Evolutionary conservation across 2,329 filamentous ascomycete genomes (phyloP).

Genomic region (Cercospora sp.): DNA sequence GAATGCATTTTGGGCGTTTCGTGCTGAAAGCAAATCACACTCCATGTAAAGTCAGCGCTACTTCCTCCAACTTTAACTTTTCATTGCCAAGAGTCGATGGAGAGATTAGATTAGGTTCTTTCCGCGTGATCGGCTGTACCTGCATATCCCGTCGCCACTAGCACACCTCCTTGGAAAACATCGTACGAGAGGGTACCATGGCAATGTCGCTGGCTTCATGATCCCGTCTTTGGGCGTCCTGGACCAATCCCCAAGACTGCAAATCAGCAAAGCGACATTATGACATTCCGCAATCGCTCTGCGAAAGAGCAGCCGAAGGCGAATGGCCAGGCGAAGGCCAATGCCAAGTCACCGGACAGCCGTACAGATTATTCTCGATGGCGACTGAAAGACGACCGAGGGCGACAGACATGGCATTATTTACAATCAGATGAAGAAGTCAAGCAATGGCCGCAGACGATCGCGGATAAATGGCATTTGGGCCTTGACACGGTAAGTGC

Average conservation of each 20-base stretch:
- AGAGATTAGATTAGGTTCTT: slow-evolving; percentile 8
- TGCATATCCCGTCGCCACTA: slow-evolving; percentile 4
- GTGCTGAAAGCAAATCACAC: not conserved
- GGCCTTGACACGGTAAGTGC: slow-evolving; percentile 70
- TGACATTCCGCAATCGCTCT: slow-evolving; percentile 16
- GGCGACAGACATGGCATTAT: slow-evolving; percentile 93
- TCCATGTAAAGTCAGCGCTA: not conserved
- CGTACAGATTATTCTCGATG: slow-evolving; percentile 77
- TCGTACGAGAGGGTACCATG: slow-evolving; percentile 5
- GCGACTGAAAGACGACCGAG: slow-evolving; percentile 79
- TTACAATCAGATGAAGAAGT: slow-evolving; percentile 69
- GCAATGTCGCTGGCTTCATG: not conserved
- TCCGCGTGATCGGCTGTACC: slow-evolving; percentile 8
- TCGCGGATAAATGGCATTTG: slow-evolving; percentile 86
- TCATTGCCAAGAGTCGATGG: not conserved
- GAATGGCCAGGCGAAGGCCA: slow-evolving; percentile 27
- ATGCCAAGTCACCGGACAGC: slow-evolving; percentile 22
- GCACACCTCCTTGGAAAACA: slow-evolving; percentile 4
- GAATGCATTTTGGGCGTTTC: slow-evolving; percentile 14
- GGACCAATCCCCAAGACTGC: not conserved
- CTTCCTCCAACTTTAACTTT: not conserved
- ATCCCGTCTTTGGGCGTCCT: not conserved
- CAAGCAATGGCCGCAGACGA: slow-evolving; percentile 78
- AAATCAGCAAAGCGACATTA: not conserved
- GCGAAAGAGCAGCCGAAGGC: slow-evolving; percentile 6